phyloP scores from a whole-genome alignment of 1,284 basidiomycete genomes.

The Moesziomyces antarcticus region DNA sequence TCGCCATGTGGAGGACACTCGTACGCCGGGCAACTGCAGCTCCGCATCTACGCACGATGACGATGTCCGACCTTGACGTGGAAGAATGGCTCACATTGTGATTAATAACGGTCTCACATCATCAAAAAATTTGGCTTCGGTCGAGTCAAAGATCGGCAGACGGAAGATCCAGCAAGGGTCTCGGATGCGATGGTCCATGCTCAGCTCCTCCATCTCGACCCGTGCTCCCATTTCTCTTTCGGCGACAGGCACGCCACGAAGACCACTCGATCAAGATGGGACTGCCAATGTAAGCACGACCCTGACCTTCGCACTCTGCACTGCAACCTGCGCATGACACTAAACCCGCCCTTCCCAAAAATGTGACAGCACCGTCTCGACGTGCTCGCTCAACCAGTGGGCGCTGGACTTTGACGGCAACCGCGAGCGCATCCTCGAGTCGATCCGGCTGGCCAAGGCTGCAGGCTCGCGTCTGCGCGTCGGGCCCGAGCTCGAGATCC shows the following conservation, averaged over 20 bases:
- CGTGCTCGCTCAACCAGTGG: conserved; percentile 94
- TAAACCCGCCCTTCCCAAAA: too few species aligned
- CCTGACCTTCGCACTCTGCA: too few species aligned
- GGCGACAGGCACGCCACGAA: neutral
- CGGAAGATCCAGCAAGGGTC: conserved; percentile 1
- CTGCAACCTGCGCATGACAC: neutral
- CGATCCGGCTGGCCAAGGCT: conserved; percentile 86
- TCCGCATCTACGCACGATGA: neutral
- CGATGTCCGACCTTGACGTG: neutral
- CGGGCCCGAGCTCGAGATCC: conserved; percentile 98
- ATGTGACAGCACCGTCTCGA: conserved; percentile 56
- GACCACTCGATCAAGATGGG: conserved; percentile 21
- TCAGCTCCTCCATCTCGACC: conserved; percentile 2
- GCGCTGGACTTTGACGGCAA: conserved; percentile 88
- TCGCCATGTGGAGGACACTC: conserved; percentile 17
- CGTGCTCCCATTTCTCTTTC: neutral
- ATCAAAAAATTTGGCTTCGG: neutral
- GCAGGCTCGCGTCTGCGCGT: conserved; percentile 91
- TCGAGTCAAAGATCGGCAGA: neutral
- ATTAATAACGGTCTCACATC: neutral
- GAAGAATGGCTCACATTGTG: too few species aligned
- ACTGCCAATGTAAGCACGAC: conserved; percentile 28
- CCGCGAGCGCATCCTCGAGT: conserved; percentile 86
- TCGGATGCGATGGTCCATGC: conserved; percentile 8
- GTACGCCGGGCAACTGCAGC: neutral